Base-by-base conservation (phyloP, 352 stramenopile genomes). In the Pythium aphanidermatum region DNA sequence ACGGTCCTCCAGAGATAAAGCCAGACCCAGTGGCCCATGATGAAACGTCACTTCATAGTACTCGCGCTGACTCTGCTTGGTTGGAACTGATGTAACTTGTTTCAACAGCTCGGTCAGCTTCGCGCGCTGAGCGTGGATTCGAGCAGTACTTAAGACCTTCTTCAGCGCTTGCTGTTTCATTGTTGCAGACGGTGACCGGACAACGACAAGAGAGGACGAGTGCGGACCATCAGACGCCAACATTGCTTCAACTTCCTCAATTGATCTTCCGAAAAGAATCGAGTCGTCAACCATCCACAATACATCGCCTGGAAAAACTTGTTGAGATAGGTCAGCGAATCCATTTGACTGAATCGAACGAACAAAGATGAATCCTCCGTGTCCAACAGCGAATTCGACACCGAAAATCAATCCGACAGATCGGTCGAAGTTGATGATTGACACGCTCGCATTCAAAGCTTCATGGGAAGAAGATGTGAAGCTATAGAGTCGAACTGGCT, bases 231-330 rank as follows among this genome's bases (percentile, higher is more conserved):
- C 21, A 14, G 31, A 19, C 19, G 16, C 30, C 9, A 83, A 17
- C 27, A 75, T 36, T 16, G 61, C 38, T 32, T 72, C 43, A 12
- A 85, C 58, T 31, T 83, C 66, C 3, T 63, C 37, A 5, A 70
- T 29, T n/a, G 56, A 32, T 37, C 71, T 73, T 0, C 54, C 68
- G 6, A 34, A 52, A 0, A 51, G 57, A 3, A 38, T 38, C 13
- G 46, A 25, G 13, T 65, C 55, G 32, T 86, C 69, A 13, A 88
- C 52, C 52, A 73, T 75, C 19, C 76, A 43, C 8, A 91, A 39
- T 14, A 86, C 63, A 52, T 91, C 78, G 14, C 75, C 76, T 0
- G 78, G 75, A 51, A 86, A 75, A 13, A 86, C 60, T 65, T 84
- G 78, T 3, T 63, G 64, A 19, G 54, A 83, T 2, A 87, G 38